Evolutionary conservation across 768 basidiomycete genomes (phyloP).

Genomic region (Suillus bovinus): DNA sequence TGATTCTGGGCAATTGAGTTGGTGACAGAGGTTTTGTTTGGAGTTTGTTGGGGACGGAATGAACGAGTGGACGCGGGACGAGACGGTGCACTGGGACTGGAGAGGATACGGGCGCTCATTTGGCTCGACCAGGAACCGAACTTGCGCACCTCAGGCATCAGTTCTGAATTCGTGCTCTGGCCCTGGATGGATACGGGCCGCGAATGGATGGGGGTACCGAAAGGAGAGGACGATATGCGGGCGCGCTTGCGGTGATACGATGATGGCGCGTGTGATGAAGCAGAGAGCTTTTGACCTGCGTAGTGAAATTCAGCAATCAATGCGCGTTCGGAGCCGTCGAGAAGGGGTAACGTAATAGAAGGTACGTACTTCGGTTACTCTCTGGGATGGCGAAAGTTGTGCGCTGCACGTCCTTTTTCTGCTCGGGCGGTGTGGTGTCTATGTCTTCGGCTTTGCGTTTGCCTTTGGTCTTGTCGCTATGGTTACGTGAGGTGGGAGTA

Average conservation of each 20-base stretch:
- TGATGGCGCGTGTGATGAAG: slow-evolving; percentile 62
- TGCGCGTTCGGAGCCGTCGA: slow-evolving; percentile 22
- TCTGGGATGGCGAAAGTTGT: slow-evolving; percentile 62
- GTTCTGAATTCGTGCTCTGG: slow-evolving; percentile 16
- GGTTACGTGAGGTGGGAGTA: slow-evolving; percentile 32
- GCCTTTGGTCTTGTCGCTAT: slow-evolving; percentile 45
- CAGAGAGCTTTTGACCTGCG: slow-evolving; percentile 55
- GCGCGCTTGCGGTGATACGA: slow-evolving; percentile 75
- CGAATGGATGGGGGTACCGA: slow-evolving; percentile 33
- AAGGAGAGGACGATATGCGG: slow-evolving; percentile 43
- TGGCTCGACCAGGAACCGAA: slow-evolving; percentile 38
- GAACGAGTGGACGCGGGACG: slow-evolving; percentile 39
- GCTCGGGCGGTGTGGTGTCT: slow-evolving; percentile 69
- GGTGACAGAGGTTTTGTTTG: slow-evolving; percentile 20
- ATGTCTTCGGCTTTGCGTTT: slow-evolving; percentile 77
- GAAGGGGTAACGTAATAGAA: slow-evolving; percentile 18
- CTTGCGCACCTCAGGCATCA: slow-evolving; percentile 18
- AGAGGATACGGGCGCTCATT: slow-evolving; percentile 28
- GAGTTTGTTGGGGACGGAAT: slow-evolving; percentile 23
- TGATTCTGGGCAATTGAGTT: slow-evolving; percentile 12
- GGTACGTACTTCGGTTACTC: slow-evolving; percentile 57
- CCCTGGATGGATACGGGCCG: slow-evolving; percentile 28
- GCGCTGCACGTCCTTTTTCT: slow-evolving; percentile 46
- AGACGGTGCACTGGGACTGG: slow-evolving; percentile 35
- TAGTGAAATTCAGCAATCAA: slow-evolving; percentile 21